A percentile compares a stretch with the other conserved stretches of the same genome.
Evolutionary conservation across 768 basidiomycete genomes (phyloP).

Genomic region (Basidioascus undulatus): DNA sequence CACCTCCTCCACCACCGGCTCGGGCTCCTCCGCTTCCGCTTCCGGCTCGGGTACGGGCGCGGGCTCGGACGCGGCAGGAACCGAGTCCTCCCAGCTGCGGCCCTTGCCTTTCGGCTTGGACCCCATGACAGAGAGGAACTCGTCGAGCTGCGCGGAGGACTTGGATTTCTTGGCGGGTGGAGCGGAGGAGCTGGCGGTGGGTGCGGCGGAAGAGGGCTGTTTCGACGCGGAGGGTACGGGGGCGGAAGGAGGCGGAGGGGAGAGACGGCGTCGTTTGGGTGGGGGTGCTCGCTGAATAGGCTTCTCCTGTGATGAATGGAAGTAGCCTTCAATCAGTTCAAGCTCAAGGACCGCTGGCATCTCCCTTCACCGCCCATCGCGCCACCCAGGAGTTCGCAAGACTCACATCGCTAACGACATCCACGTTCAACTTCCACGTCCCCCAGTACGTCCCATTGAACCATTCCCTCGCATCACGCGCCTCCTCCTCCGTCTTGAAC

Average conservation of each 20-base stretch:
- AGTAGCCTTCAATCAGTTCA: conserved; percentile 1
- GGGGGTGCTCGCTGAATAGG: neutral
- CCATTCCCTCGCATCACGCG: conserved; percentile 48
- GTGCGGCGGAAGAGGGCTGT: neutral
- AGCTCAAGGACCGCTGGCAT: too few relatives aligned
- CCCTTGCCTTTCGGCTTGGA: conserved; percentile 28
- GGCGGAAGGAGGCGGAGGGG: conserved; percentile 1
- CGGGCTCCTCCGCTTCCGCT: conserved; percentile 8
- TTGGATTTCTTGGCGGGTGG: conserved; percentile 9
- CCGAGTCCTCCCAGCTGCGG: conserved; percentile 38
- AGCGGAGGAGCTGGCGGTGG: neutral
- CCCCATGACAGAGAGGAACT: conserved; percentile 56
- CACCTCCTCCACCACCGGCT: neutral
- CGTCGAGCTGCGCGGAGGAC: conserved; percentile 27
- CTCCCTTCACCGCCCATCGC: too few relatives aligned
- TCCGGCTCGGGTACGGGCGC: neutral
- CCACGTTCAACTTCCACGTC: conserved; percentile 48
- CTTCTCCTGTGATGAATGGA: neutral
- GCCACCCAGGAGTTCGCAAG: too few relatives aligned
- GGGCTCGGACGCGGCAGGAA: neutral
- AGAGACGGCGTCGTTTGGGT: conserved; percentile 5
- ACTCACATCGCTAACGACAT: conserved; percentile 46
- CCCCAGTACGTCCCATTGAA: conserved; percentile 66
- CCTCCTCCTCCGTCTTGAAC: conserved; percentile 57
- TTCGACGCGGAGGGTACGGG: too few relatives aligned